Conservation (phyloP, 768 basidiomycete genomes). For the Agrocybe pediades region DNA sequence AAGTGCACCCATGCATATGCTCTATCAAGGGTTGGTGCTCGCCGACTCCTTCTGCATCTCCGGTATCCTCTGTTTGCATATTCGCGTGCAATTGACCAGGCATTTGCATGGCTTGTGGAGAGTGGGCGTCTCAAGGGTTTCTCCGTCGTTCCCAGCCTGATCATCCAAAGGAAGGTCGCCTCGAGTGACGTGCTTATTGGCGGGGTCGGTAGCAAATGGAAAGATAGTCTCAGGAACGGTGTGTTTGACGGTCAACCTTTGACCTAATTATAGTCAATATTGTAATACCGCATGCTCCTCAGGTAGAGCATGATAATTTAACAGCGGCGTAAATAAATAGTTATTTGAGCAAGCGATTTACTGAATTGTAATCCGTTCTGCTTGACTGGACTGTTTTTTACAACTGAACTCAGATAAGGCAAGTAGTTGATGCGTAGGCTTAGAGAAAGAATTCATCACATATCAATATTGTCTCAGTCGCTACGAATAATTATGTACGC, state of each 20-base stretch:
- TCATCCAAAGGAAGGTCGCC: constrained; percentile 62
- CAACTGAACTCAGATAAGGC: too few relatives aligned
- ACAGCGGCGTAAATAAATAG: too few relatives aligned
- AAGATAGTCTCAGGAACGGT: constrained; percentile 47
- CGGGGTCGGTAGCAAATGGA: constrained; percentile 56
- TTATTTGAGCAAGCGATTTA: too few relatives aligned
- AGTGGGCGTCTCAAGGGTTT: constrained; percentile 57
- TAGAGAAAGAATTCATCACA: too few relatives aligned
- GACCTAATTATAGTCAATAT: constrained; percentile 40
- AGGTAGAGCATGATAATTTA: too few relatives aligned
- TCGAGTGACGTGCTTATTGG: constrained; percentile 58
- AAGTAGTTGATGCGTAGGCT: too few relatives aligned
- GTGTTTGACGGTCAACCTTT: constrained; percentile 31
- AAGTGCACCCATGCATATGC: constrained; percentile 79
- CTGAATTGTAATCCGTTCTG: too few relatives aligned
- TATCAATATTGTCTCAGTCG: too few relatives aligned
- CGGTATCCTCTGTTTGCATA: constrained; percentile 71
- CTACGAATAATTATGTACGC: too few relatives aligned
- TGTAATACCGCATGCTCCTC: too few relatives aligned
- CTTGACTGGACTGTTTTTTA: too few relatives aligned
- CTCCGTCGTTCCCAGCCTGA: constrained; percentile 67
- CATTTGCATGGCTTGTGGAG: constrained; percentile 65
- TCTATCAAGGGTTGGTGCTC: constrained; percentile 59
- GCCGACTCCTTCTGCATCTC: constrained; percentile 59
- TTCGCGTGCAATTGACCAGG: constrained; percentile 77